These are phyloP conservation scores for Corylus heterophylla DNA, from an alignment of 306 rosid genomes.

Conservation along the genomic window DNA sequence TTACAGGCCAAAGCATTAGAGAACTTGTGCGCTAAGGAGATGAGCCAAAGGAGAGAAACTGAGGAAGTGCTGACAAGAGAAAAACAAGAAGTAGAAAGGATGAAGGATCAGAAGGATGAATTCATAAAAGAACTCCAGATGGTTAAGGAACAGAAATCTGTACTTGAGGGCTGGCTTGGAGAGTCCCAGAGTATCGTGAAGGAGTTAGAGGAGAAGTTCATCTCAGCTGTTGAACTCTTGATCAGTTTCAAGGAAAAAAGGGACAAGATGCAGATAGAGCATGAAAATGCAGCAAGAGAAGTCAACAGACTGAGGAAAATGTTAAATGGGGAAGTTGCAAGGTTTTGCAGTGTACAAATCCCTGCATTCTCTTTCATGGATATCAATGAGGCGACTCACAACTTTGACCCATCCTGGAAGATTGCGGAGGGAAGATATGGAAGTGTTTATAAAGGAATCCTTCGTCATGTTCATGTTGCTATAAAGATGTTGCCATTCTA, in stretches of 20 bases:
- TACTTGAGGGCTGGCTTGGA: slow-evolving; percentile 43
- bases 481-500: slow-evolving; percentile 94
- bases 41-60: slow-evolving; percentile 49
- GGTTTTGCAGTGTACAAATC: slow-evolving; percentile 46
- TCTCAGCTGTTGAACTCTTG: slow-evolving; percentile 75
- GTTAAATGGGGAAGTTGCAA: slow-evolving; percentile 36
- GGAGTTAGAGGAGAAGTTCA: slow-evolving; percentile 81
- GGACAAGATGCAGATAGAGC: slow-evolving; percentile 61
- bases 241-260: slow-evolving; percentile 76
- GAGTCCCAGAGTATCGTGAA: slow-evolving; percentile 44
- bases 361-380: slow-evolving; percentile 83
- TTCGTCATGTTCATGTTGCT: slow-evolving; percentile 77
- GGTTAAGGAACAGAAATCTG: slow-evolving; percentile 52
- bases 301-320: slow-evolving; percentile 50
- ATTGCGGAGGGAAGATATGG: slow-evolving; percentile 87
- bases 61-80: slow-evolving; percentile 52
- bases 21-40: slow-evolving; percentile 51
- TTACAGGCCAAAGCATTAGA: slow-evolving; percentile 62
- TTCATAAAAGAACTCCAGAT: slow-evolving; percentile 42
- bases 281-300: slow-evolving; percentile 51
- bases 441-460: slow-evolving; percentile 78
- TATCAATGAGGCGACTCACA: slow-evolving; percentile 77
- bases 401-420: slow-evolving; percentile 92
- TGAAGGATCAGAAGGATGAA: slow-evolving; percentile 47
- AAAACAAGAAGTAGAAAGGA: slow-evolving; percentile 51